Evolutionary conservation across 495 filamentous ascomycete genomes (phyloP).

Genomic region (Lepraria neglecta): DNA sequence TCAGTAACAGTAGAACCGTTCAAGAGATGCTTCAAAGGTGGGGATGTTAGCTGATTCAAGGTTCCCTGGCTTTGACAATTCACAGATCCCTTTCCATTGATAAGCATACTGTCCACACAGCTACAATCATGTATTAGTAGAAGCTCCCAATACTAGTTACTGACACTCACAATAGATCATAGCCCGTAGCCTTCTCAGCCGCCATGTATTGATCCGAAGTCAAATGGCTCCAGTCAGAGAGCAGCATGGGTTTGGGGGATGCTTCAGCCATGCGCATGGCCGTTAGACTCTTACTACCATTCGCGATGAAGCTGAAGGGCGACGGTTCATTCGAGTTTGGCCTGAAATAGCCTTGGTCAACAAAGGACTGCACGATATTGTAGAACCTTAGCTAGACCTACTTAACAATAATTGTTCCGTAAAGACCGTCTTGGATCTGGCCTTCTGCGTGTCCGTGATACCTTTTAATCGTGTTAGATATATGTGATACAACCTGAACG

Average conservation of each 20-base stretch:
- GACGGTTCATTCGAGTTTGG: slow-evolving; percentile 34
- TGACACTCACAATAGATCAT: slow-evolving; percentile 13
- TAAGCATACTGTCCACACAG: slow-evolving; percentile 37
- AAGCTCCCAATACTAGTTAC: background rate
- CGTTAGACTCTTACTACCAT: slow-evolving; percentile 33
- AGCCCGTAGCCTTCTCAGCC: slow-evolving; percentile 32
- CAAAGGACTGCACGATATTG: background rate
- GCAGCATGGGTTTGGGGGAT: slow-evolving; percentile 40
- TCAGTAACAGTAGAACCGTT: slow-evolving; percentile 12
- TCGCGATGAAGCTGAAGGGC: slow-evolving; percentile 45
- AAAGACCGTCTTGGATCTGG: slow-evolving; percentile 48
- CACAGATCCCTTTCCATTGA: slow-evolving; percentile 41
- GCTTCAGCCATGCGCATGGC: slow-evolving; percentile 44
- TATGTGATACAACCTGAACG: slow-evolving; percentile 1
- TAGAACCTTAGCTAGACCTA: slow-evolving; percentile 6
- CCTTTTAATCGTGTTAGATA: slow-evolving; percentile 32
- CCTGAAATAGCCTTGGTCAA: slow-evolving; percentile 26
- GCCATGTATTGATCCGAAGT: slow-evolving; percentile 44
- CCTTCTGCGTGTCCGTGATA: slow-evolving; percentile 49
- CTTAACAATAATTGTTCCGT: slow-evolving; percentile 46
- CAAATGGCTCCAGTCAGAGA: slow-evolving; percentile 51
- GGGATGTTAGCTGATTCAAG: slow-evolving; percentile 19
- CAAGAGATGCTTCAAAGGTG: slow-evolving; percentile 4
- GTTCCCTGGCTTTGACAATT: slow-evolving; percentile 32
- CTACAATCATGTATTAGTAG: slow-evolving; percentile 2